These are phyloP conservation scores for Botrytis fabae DNA, from an alignment of 2,329 filamentous ascomycete genomes.

Conservation along the genomic window DNA sequence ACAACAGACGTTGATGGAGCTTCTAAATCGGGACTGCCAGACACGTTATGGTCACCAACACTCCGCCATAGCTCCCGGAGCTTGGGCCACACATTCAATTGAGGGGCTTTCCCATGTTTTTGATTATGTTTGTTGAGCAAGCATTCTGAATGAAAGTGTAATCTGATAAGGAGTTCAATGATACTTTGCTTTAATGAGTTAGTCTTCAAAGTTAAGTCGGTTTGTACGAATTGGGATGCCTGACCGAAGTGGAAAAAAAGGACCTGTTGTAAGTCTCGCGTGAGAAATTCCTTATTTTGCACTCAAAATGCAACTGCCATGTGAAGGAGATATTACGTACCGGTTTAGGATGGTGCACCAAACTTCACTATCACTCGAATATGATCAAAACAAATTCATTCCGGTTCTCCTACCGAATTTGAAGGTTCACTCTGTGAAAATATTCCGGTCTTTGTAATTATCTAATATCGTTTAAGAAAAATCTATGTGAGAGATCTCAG, in stretches of 20 bases:
- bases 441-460: not conserved
- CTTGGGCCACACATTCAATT: constrained; percentile 1
- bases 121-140: not conserved
- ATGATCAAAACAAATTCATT: not conserved
- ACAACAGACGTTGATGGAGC: constrained; percentile 5
- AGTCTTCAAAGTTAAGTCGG: not conserved
- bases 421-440: not conserved
- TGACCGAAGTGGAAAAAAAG: not conserved
- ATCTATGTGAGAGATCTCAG: not conserved
- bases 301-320: not conserved
- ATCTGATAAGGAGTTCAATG: not conserved
- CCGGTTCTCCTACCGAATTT: constrained; percentile 4
- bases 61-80: constrained; percentile 11
- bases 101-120: not conserved
- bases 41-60: not conserved
- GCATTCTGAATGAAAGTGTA: not conserved
- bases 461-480: not conserved
- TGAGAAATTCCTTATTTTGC: not conserved
- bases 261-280: not conserved
- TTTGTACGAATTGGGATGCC: not conserved
- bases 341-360: not conserved
- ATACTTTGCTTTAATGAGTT: not conserved
- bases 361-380: not conserved
- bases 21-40: constrained; percentile 12
- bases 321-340: not conserved